A percentile compares a stretch with the other conserved stretches of the same genome.
phyloP scores from a whole-genome alignment of 225 moss, liverwort and hornwort genomes.

The Takakia lepidozioides region DNA sequence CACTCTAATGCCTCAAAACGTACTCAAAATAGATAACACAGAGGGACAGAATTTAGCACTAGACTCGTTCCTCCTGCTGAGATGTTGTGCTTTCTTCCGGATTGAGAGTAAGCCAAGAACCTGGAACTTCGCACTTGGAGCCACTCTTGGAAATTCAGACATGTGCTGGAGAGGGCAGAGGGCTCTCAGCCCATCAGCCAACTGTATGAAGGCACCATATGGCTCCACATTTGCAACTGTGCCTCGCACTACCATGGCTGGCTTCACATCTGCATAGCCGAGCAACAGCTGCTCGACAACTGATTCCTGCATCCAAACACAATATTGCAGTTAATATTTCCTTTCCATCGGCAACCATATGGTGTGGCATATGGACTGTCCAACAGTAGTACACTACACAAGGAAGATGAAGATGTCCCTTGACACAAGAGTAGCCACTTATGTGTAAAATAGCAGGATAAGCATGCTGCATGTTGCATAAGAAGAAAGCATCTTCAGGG shows the following conservation, averaged over 20 bases:
- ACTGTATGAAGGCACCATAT: slow-evolving; percentile 63
- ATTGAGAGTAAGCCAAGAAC: slow-evolving; percentile 17
- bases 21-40: too few relatives aligned
- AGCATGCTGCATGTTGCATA: too few relatives aligned
- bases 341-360: not conserved
- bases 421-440: too few relatives aligned
- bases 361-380: not conserved
- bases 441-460: too few relatives aligned
- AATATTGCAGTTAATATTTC: not conserved
- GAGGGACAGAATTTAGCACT: too few relatives aligned
- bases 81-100: too few relatives aligned
- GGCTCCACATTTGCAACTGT: slow-evolving; percentile 57
- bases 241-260: slow-evolving; percentile 65
- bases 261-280: slow-evolving; percentile 68
- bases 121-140: slow-evolving; percentile 81
- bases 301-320: slow-evolving; percentile 48
- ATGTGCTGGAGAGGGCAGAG: slow-evolving; percentile 86
- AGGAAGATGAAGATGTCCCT: too few relatives aligned
- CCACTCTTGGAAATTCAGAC: slow-evolving; percentile 81
- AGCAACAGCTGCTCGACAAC: slow-evolving; percentile 81
- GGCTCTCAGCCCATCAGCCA: slow-evolving; percentile 73
- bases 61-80: too few relatives aligned
- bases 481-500: too few relatives aligned
- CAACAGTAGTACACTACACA: not conserved
- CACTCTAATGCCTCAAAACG: too few relatives aligned